A percentile compares a stretch with the other conserved stretches of the same genome.
phyloP scores from a whole-genome alignment of 495 filamentous ascomycete species.

The Aspergillus egyptiacus region DNA sequence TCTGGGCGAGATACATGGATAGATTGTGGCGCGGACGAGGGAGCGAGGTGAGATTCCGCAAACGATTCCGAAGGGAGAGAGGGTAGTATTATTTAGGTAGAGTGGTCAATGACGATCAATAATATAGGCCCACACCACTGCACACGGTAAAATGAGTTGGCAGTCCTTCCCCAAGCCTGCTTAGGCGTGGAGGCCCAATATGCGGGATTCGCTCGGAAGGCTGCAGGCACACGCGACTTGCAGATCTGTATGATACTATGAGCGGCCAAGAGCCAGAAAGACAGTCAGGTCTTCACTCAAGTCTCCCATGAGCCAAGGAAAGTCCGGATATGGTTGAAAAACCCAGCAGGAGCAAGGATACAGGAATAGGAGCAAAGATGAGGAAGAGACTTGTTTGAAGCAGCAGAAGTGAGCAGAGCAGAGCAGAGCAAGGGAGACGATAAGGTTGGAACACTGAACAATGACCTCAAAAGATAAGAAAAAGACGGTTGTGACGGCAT shows the following conservation, averaged over 20 bases:
- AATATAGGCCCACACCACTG: conserved; percentile 3
- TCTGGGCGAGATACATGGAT: conserved; percentile 46
- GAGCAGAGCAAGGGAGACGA: not conserved
- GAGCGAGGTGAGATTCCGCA: conserved; percentile 2
- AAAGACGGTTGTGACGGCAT: conserved; percentile 13
- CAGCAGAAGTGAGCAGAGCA: not conserved
- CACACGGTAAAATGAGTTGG: conserved; percentile 17
- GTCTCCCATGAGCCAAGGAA: not conserved
- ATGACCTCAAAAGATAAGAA: conserved; percentile 12
- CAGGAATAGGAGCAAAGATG: conserved; percentile 17
- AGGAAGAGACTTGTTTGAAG: not conserved
- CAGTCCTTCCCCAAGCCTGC: too few species aligned
- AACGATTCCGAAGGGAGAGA: not conserved
- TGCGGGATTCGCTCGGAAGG: conserved; percentile 18
- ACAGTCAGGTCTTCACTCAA: not conserved
- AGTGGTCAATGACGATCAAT: conserved; percentile 1
- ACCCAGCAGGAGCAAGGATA: not conserved
- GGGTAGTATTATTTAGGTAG: not conserved
- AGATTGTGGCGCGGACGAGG: not conserved
- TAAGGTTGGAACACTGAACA: conserved; percentile 6
- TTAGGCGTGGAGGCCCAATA: conserved; percentile 12
- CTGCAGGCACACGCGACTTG: conserved; percentile 33
- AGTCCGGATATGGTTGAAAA: not conserved
- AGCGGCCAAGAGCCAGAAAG: not conserved
- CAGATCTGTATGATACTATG: conserved; percentile 4